A percentile compares a stretch with the other conserved stretches of the same genome.
Conservation (phyloP, 2,329 filamentous ascomycete genomes). For the Aspergillus puulaauensis region DNA sequence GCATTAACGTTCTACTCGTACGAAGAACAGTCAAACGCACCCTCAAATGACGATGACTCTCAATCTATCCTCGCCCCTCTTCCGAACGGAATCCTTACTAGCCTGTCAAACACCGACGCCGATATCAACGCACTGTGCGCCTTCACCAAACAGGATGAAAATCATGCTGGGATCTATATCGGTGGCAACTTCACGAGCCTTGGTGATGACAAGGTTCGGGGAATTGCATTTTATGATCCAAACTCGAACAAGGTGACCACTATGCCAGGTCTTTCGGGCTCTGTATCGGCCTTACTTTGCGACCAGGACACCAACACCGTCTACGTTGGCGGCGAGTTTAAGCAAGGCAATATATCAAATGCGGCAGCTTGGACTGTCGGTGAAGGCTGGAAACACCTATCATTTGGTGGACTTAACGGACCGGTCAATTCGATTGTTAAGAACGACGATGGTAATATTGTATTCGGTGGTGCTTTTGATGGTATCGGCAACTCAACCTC, state of each 20-base stretch:
- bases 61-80: slow-evolving; percentile 77
- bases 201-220: slow-evolving; percentile 70
- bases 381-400: slow-evolving; percentile 72
- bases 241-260: slow-evolving; percentile 68
- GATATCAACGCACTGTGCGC: slow-evolving; percentile 87
- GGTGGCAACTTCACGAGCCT: slow-evolving; percentile 96
- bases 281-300: slow-evolving; percentile 79
- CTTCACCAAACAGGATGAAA: slow-evolving; percentile 66
- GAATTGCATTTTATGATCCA: slow-evolving; percentile 78
- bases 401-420: slow-evolving; percentile 93
- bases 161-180: slow-evolving; percentile 72
- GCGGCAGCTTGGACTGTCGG: slow-evolving; percentile 76
- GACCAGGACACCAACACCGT: slow-evolving; percentile 75
- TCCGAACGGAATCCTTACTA: slow-evolving; percentile 79
- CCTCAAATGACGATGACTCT: slow-evolving; percentile 68
- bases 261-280: slow-evolving; percentile 77
- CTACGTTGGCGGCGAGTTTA: slow-evolving; percentile 88
- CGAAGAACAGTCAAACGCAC: slow-evolving; percentile 68
- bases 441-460: slow-evolving; percentile 75
- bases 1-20: slow-evolving; percentile 89
- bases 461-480: slow-evolving; percentile 89
- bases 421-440: slow-evolving; percentile 83
- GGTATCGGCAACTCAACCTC: slow-evolving; percentile 75
- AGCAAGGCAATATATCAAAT: slow-evolving; percentile 77
- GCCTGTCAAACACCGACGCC: slow-evolving; percentile 74